Evolutionary conservation across 2,329 filamentous ascomycete genomes (phyloP).

Genomic region (Pestalotiopsis sp.): DNA sequence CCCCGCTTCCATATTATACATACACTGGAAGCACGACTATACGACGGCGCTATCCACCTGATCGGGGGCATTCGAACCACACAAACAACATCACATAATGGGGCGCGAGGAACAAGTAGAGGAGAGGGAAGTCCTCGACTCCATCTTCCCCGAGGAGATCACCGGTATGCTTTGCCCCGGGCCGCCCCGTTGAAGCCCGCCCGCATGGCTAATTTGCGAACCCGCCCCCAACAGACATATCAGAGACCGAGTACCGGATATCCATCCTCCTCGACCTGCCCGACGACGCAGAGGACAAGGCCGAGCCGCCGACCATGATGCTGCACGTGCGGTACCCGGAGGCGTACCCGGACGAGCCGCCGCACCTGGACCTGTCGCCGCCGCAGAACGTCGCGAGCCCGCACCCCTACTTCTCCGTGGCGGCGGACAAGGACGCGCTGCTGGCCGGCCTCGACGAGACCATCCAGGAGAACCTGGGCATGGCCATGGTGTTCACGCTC

Average conservation of each 20-base stretch:
- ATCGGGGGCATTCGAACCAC: background rate
- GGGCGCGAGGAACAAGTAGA: slow-evolving; percentile 87
- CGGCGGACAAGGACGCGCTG: slow-evolving; percentile 76
- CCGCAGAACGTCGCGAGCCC: slow-evolving; percentile 69
- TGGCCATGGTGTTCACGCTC: slow-evolving; percentile 96
- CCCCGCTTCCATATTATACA: slow-evolving; percentile 1
- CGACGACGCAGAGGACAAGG: slow-evolving; percentile 57
- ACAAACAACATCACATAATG: slow-evolving; percentile 44
- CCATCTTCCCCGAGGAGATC: slow-evolving; percentile 98
- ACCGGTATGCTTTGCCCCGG: slow-evolving; percentile 60
- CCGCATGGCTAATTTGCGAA: background rate
- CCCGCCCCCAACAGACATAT: slow-evolving; percentile 68
- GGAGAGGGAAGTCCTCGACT: slow-evolving; percentile 96
- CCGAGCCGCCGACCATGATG: slow-evolving; percentile 71
- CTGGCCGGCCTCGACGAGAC: slow-evolving; percentile 72
- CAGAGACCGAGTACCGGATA: slow-evolving; percentile 86
- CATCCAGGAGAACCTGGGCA: slow-evolving; percentile 90
- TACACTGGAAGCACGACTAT: background rate
- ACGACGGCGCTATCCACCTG: background rate
- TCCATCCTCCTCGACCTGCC: slow-evolving; percentile 80
- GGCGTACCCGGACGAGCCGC: slow-evolving; percentile 85
- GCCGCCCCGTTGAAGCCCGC: background rate
- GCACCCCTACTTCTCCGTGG: slow-evolving; percentile 76
- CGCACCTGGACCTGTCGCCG: slow-evolving; percentile 76
- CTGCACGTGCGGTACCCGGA: slow-evolving; percentile 89